Evolutionary conservation across 768 basidiomycete species (phyloP), one percentile per base, ranked within the genome.

Genomic region (Macrocybe gigantea): DNA sequence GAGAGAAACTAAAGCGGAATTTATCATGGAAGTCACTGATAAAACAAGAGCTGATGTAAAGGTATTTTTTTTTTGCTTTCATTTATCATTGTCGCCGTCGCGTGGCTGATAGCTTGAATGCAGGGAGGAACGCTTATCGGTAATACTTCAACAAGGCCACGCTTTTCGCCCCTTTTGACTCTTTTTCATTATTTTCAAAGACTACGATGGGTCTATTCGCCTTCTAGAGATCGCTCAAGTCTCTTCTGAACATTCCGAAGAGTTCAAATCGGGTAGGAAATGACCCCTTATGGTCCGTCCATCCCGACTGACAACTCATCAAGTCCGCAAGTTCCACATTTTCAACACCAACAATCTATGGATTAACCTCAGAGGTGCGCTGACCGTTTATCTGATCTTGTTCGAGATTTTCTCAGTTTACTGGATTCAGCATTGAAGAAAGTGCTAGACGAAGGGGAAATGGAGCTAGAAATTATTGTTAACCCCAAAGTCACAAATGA

Each of bases 151-250:
- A 9, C 34, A 7, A 33, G 30, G 11, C 50, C 30, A 48, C 33
- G 49, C 32, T 30, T 44, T 7, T 5, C 1, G 22, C 22, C 22
- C 22, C 22, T 22, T 22, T 48, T 81, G 86, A 22, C 22, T 22
- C 22, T 22, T 22, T n/a, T 22, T 22, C 22, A 22, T 4, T 22
- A 4, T 39, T 15, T 40, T 50, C 44, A 7, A 44, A 74, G 73
- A 93, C 67, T 93, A 93, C 61, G 88, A 96, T 34, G 93, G 91
- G 38, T 82, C 80, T 32, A 80, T 94, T 46, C 83, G 91, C 44
- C 73, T 96, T 47, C 83, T 96, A 49, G 93, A 96, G 72, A 89
- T 96, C 51, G 92, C 93, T 30, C 93, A 96, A 64, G 93, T 95
- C 15, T 91, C 93, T 30, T 83, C 82, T 36, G 93, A 94, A 63